Base-by-base conservation (phyloP, 768 basidiomycete genomes). In the Kwoniella europaea region DNA sequence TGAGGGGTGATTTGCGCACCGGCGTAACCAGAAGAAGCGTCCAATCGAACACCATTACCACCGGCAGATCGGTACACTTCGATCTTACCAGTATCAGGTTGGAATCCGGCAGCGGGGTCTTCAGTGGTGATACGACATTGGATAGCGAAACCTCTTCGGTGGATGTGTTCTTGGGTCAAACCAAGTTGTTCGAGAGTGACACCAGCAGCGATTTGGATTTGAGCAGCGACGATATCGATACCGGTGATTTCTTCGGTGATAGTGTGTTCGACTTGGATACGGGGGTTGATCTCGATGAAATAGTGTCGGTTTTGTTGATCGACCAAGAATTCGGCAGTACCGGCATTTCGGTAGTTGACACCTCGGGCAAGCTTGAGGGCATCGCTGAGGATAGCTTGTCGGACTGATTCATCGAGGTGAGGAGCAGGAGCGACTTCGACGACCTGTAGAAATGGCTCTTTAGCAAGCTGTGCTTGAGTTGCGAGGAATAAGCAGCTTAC, bases 201-300 rank as follows among this genome's bases (percentile, higher is more conserved):
- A 64, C 97, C 97, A 62, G 94, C 97, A n/a, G 96, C 96, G 78
- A 99, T 98, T 86, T 98, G 97, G 76, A 99, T 98, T 85, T 98
- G 97, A 20, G 97, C 97, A 65, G 97, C 97, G 52, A 98, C 94
- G 73, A 99, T 96, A 82, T 99, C 97, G 84, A 98, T 94, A 62
- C 97, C 97, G 71, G 97, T 98, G 80, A 99, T 99, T 82, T 98
- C 95, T 91, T 98, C 97, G 71, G 97, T 98, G 83, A 98, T 98
- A 67, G 97, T 98, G 85, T 98, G 97, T 83, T 98, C 97, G 85
- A 99, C 97, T 85, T 99, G 97, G 79, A 99, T 98, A 86, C 97
- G 94, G 41, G 97, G 94, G 85, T 98, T 98, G 78, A 99, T 98
- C 85, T 99, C 97, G 80, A 99, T 98, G 86, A 99, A 98, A 85